Evolutionary conservation across 2,329 filamentous ascomycete species (phyloP).

Genomic region (Arthrobotrys sinensis): DNA sequence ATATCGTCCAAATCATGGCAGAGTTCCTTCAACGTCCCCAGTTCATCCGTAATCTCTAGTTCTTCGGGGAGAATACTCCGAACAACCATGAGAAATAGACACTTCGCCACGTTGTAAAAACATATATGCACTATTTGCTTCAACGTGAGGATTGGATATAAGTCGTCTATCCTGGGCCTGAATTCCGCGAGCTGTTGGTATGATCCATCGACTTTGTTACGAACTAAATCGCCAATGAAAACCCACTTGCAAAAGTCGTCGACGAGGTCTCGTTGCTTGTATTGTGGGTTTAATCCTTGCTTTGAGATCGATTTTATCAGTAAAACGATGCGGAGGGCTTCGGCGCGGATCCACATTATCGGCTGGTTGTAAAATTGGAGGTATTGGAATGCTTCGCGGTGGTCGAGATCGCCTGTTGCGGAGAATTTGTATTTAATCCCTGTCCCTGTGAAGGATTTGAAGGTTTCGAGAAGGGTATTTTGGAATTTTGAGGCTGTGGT

Average conservation of each 20-base stretch:
- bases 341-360: slow-evolving; percentile 47
- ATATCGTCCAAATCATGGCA: slow-evolving; percentile 38
- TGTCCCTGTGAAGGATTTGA: slow-evolving; percentile 34
- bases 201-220: slow-evolving; percentile 31
- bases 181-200: slow-evolving; percentile 32
- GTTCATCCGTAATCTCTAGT: slow-evolving; percentile 33
- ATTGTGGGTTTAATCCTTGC: slow-evolving; percentile 12
- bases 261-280: slow-evolving; percentile 24
- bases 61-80: slow-evolving; percentile 23
- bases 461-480: slow-evolving; percentile 11
- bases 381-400: not conserved
- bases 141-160: slow-evolving; percentile 28
- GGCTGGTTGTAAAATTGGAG: slow-evolving; percentile 40
- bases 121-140: slow-evolving; percentile 39
- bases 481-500: slow-evolving; percentile 8
- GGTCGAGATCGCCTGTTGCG: not conserved
- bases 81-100: slow-evolving; percentile 37
- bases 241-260: slow-evolving; percentile 49
- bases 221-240: slow-evolving; percentile 30
- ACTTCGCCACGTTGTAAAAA: slow-evolving; percentile 43
- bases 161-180: slow-evolving; percentile 30
- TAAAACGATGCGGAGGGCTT: slow-evolving; percentile 32
- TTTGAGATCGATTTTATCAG: slow-evolving; percentile 27
- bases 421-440: slow-evolving; percentile 25
- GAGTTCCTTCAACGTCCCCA: slow-evolving; percentile 21